Base-by-base conservation (phyloP, 1,284 basidiomycete genomes). In the Cystobasidiaceae sp. region DNA sequence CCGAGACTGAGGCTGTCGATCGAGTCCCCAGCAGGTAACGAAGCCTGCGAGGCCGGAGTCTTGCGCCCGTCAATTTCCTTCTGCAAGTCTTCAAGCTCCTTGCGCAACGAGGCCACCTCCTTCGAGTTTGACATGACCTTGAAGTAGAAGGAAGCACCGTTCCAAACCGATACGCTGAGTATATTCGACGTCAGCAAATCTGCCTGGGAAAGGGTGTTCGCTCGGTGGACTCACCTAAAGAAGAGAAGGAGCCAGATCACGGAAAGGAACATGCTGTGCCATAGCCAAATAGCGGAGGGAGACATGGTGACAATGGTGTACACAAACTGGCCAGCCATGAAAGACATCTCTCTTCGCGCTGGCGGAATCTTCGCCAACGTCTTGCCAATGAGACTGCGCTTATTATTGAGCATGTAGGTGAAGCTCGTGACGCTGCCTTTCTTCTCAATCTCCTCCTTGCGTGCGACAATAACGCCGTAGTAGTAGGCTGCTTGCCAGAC, bases 401-500 rank as follows among this genome's bases (percentile, higher is more conserved):
- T 72, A 44, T 74, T 71, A 50, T 72, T 74, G 34, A 74, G 54
- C 39, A 75, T 64, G 59, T 66, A 75, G 3, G 74, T 75, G 62
- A 75, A 75, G 28, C 66, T 68, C 23, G 75, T 75, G 9, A 73
- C 69, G 17, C 75, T 55, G 4, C 74, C 74, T 49, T 73, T 68
- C 57, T 72, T 71, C 21, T 63, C 67, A 50, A 75, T 75, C 70
- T 75, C 74, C 37, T 73, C 72, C 30, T 69, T 71, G 19, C 74
- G 59, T 2, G 71, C 71, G 41, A 74, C 69, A 44, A 75, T 71
- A 21, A 75, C 70, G 23, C 70, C 73, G 48, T 72, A 68, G 56
- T 71, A 75, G 66, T 75, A 75, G 9, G 61, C 34, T 23, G 68
- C 51, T 56, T 75, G 75, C 75, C 75, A 75, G 11, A 72, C 21